Conservation (phyloP, 768 basidiomycete genomes). For the Lepiota brunneoincarnata region DNA sequence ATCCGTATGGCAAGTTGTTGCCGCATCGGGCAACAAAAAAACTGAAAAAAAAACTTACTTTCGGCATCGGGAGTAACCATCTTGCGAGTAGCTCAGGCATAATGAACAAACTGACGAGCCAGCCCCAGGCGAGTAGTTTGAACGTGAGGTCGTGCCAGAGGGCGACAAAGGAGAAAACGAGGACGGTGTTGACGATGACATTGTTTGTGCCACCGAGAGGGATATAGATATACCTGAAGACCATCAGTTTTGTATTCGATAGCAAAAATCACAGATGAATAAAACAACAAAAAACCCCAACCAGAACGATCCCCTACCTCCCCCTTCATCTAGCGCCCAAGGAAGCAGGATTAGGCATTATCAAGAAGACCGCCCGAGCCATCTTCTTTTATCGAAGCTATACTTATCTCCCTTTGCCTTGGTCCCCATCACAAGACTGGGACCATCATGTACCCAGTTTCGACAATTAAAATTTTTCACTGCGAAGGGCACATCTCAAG, state of each 20-base stretch:
- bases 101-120: conserved; percentile 91
- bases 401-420: no score
- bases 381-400: no score
- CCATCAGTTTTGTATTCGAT: neutral
- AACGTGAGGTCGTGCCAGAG: conserved; percentile 96
- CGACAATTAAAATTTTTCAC: no score
- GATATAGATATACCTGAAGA: conserved; percentile 84
- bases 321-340: no score
- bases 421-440: no score
- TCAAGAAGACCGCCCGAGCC: no score
- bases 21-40: neutral
- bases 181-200: conserved; percentile 56
- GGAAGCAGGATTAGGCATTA: no score
- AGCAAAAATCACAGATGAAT: conserved; percentile 5
- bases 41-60: conserved; percentile 42
- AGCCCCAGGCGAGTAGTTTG: conserved; percentile 90
- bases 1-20: neutral
- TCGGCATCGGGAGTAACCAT: conserved; percentile 56
- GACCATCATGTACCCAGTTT: no score
- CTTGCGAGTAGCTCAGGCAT: conserved; percentile 75
- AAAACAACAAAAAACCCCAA: neutral
- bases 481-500: no score
- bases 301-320: no score
- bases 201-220: conserved; percentile 76
- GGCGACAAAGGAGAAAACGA: conserved; percentile 95